Evolutionary conservation across 129 eudicot genomes (phyloP), one percentile per base, ranked within the genome.

Genomic region (Sambucus nigra): DNA sequence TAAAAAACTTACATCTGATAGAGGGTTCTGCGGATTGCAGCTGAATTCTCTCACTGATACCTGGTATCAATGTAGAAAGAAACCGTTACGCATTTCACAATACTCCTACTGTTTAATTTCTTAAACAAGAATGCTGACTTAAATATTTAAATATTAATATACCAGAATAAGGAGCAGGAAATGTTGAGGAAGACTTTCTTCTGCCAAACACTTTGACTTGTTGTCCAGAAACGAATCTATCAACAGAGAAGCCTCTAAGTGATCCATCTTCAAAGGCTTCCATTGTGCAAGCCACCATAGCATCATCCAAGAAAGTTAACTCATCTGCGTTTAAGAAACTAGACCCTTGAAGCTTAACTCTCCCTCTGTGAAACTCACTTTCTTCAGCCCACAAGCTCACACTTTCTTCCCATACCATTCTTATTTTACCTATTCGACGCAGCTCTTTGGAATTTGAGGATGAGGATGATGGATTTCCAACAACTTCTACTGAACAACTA

Each of bases 351-450:
- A 77, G 60, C 68, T 81, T 85, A 17, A 85, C 68, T 62, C 95
- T 69, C 22, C 89, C 95, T 51, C 80, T 69, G 46, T 84, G 82
- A 63, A 68, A 81, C 20, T 78, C 95, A n/a, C 86, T 91, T 35
- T 77, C 95, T 59, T 85, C 95, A 11, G 76, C 91, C 95, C 95
- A 85, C 50, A 85, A 72, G 40, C 78, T 85, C 67, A 85, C 91
- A 1, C 74, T 75, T 57, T 85, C 95, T 50, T 85, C 95, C 95
- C 95, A 85, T 21, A 79, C 68, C 91, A 85, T 85, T 65, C 95
- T 74, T 13, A 77, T 65, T 64, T 79, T 80, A 14, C 95, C 95
- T 19, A 85, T 77, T 13, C 95, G 61, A 10, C 78, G 62, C 1
- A 75, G 55, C 22, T 85, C 89, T 39, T 58, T 72, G 1, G 61